These are phyloP conservation scores for Solanum ossicruentum DNA, from an alignment of 257 asterid species.

Conservation along the genomic window DNA sequence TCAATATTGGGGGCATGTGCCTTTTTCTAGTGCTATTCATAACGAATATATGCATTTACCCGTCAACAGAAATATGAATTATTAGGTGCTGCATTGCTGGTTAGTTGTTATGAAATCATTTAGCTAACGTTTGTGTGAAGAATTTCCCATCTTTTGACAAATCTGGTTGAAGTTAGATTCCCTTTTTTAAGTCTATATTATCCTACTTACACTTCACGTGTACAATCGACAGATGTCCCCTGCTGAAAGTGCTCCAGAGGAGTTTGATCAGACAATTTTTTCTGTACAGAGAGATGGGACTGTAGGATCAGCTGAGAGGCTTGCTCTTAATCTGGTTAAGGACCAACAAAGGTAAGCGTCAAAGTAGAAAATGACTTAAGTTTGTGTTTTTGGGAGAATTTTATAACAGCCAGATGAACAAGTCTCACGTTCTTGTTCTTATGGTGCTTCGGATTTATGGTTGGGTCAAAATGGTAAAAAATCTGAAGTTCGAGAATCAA, in stretches of 20 bases:
- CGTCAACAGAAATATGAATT: neutral
- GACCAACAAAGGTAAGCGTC: slow-evolving; percentile 73
- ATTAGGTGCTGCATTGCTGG: neutral
- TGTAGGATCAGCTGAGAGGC: slow-evolving; percentile 49
- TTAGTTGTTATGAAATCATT: neutral
- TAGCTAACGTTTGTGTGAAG: neutral
- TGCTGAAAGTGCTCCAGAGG: slow-evolving; percentile 78
- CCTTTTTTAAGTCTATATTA: neutral
- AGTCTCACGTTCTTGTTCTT: neutral
- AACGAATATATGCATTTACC: neutral
- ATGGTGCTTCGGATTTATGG: neutral
- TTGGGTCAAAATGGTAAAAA: neutral
- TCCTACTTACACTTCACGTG: neutral
- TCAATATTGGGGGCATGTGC: neutral
- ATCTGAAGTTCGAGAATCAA: neutral
- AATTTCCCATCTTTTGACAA: neutral
- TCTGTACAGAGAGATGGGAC: slow-evolving; percentile 41
- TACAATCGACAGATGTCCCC: slow-evolving; percentile 62
- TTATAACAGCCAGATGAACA: neutral
- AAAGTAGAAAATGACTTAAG: neutral
- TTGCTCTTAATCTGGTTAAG: slow-evolving; percentile 55
- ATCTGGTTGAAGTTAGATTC: neutral
- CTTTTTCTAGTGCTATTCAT: neutral
- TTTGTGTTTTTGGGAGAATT: neutral
- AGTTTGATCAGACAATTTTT: slow-evolving; percentile 92